Base-by-base conservation (phyloP, 768 basidiomycete species). In the Filobasidium floriforme region DNA sequence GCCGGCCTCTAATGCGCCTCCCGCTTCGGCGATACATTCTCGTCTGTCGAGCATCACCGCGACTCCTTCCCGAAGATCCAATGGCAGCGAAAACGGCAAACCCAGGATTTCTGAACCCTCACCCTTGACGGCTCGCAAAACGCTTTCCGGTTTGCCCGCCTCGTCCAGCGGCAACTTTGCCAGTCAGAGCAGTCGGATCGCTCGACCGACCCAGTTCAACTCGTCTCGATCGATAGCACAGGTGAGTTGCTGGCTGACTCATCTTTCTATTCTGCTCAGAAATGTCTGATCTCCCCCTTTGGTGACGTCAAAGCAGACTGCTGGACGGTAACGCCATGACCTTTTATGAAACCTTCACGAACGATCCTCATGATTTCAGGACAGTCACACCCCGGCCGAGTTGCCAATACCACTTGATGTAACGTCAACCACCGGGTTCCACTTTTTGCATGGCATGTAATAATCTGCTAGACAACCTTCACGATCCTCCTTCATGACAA, bases 81-180 rank as follows among this genome's bases (percentile, higher is more conserved):
- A 15, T 15, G 22, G 24, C 2, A 24, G 54, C 22, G 54, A 57
- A 15, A 32, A 15, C 29, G 14, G 24, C 7, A 57, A 57, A 28
- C 54, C 54, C 18, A 57, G 29, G 26, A 57, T 57, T 7, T 57
- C 54, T 15, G 62, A 49, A 55, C 62, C 62, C 7, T 63, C 62
- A 3, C 62, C 62, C 14, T 37, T 63, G n/a, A 41, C 43, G 29
- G 62, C 62, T 1, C 46, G 62, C 26, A 63, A 55, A 41, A 37
- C 62, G 26, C n/a, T 18, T 4, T 32, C 32, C 1, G 32, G 29
- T 10, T 19, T 37, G 11, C 59, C 59, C 11, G 28, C 59, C 19
- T 57, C 54, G 14, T 57, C 54, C 14, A 26, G 24, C 24, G 54
- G 54, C 19, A 57, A 24, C 54, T 57, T 57, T 32, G 15, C 24